A percentile compares a stretch with the other conserved stretches of the same genome.
Conservation (phyloP, 768 basidiomycete species). For the Heimioporus sp. region DNA sequence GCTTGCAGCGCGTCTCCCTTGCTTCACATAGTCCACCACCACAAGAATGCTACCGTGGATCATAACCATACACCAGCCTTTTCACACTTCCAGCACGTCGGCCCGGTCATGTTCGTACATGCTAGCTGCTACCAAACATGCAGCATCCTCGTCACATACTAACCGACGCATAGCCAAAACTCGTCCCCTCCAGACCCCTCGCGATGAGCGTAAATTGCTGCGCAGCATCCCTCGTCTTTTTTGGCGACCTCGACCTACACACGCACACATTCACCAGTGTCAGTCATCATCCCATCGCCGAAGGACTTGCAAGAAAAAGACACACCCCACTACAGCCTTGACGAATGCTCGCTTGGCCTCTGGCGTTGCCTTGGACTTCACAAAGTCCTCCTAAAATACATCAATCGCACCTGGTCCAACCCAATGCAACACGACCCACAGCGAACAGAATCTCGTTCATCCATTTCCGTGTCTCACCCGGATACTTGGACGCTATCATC, state of each 20-base stretch:
- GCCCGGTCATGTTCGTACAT: too few relatives aligned
- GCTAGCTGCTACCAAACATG: too few relatives aligned
- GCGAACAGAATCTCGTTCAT: slow-evolving; percentile 67
- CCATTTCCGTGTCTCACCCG: slow-evolving; percentile 62
- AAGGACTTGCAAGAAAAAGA: not conserved
- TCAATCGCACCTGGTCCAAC: slow-evolving; percentile 1
- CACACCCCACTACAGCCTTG: slow-evolving; percentile 66
- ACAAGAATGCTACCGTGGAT: too few relatives aligned
- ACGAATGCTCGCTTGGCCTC: slow-evolving; percentile 81
- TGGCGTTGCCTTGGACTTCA: slow-evolving; percentile 64
- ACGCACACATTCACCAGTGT: not conserved
- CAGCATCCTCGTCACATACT: slow-evolving; percentile 39
- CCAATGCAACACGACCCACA: slow-evolving; percentile 35
- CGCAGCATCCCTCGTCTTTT: slow-evolving; percentile 76
- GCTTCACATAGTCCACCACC: too few relatives aligned
- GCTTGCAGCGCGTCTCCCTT: too few relatives aligned
- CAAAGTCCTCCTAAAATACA: slow-evolving; percentile 63
- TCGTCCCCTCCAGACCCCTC: slow-evolving; percentile 79
- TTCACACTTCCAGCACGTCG: too few relatives aligned
- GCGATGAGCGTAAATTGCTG: slow-evolving; percentile 87
- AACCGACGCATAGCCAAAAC: slow-evolving; percentile 79
- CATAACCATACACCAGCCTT: too few relatives aligned
- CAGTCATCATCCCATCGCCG: too few relatives aligned
- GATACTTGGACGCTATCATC: slow-evolving; percentile 57
- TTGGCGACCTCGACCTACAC: slow-evolving; percentile 64